These are phyloP conservation scores for Anacardium occidentale DNA, from an alignment of 345 rosid species.

Conservation along the genomic window DNA sequence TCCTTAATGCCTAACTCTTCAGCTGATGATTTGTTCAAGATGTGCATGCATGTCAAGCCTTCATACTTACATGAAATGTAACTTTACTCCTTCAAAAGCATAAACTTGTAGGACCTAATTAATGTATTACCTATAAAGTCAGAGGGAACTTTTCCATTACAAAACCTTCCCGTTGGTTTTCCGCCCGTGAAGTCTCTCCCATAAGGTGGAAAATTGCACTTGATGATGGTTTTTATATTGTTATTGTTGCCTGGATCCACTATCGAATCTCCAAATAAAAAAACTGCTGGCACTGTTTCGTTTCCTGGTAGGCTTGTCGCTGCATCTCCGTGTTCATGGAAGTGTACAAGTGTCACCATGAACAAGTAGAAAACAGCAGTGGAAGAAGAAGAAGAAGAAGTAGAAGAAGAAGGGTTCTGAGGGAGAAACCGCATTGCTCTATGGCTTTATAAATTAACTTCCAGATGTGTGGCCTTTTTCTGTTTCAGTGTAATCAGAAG, in stretches of 20 bases:
- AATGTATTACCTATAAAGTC: slow-evolving; percentile 41
- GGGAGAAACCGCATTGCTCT: too few relatives aligned
- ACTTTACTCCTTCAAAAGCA: too few relatives aligned
- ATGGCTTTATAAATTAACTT: too few relatives aligned
- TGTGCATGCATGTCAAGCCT: not conserved
- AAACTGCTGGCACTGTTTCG: slow-evolving; percentile 30
- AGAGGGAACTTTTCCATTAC: slow-evolving; percentile 51
- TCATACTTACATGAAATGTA: not conserved
- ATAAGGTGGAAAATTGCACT: slow-evolving; percentile 52
- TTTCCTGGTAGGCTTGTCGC: slow-evolving; percentile 28
- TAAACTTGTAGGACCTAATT: too few relatives aligned
- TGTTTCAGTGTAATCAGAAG: too few relatives aligned
- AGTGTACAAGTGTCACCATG: not conserved
- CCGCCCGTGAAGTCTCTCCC: slow-evolving; percentile 48
- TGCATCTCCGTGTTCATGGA: not conserved
- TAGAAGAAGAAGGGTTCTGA: too few relatives aligned
- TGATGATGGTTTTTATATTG: slow-evolving; percentile 33
- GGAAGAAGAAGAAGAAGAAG: not conserved
- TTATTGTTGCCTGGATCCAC: slow-evolving; percentile 65
- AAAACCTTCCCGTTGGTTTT: slow-evolving; percentile 53
- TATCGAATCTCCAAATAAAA: slow-evolving; percentile 59
- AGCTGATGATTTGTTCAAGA: slow-evolving; percentile 28
- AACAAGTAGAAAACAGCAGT: not conserved
- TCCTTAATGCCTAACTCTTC: slow-evolving; percentile 48
- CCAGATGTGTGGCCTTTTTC: too few relatives aligned